Conservation (phyloP, 352 stramenopile genomes). For the Phytophthora nicotianae region DNA sequence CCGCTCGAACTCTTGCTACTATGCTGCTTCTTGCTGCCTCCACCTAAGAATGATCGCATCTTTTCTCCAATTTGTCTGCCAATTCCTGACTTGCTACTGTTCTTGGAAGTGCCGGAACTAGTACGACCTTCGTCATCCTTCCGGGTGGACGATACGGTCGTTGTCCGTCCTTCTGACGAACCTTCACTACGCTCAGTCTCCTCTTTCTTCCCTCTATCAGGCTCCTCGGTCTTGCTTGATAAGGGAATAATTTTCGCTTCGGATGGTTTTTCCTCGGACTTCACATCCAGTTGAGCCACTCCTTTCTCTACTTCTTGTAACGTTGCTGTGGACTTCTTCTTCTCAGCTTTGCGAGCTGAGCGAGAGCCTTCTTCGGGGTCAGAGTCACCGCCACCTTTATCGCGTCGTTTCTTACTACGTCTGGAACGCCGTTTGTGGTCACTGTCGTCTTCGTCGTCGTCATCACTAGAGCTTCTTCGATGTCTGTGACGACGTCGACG, state of each 20-base stretch:
- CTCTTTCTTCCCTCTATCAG: constrained; percentile 24
- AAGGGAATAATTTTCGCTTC: constrained; percentile 15
- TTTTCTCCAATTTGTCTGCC: constrained; percentile 84
- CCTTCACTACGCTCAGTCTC: constrained; percentile 32
- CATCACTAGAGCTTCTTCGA: constrained; percentile 58
- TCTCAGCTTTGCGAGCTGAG: constrained; percentile 38
- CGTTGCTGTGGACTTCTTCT: constrained; percentile 28
- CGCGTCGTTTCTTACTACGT: constrained; percentile 47
- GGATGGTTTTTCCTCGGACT: constrained; percentile 30
- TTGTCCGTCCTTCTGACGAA: constrained; percentile 30
- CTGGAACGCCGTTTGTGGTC: constrained; percentile 52
- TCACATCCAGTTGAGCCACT: constrained; percentile 42
- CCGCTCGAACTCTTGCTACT: constrained; percentile 71
- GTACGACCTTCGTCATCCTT: constrained; percentile 66
- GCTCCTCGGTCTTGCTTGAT: constrained; percentile 27
- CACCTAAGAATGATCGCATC: constrained; percentile 80
- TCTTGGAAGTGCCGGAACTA: constrained; percentile 38
- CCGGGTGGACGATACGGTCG: constrained; percentile 28
- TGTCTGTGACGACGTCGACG: constrained; percentile 48
- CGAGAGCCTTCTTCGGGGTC: constrained; percentile 38
- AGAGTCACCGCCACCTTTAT: constrained; percentile 38
- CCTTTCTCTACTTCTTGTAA: constrained; percentile 39
- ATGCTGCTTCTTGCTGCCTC: constrained; percentile 70
- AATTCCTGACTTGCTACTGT: constrained; percentile 43
- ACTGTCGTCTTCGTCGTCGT: constrained; percentile 58